A percentile compares a stretch with the other conserved stretches of the same genome.
These are phyloP conservation scores for Trichomonas vaginalis DNA, from an alignment of 208 protist species.

Conservation along the genomic window DNA sequence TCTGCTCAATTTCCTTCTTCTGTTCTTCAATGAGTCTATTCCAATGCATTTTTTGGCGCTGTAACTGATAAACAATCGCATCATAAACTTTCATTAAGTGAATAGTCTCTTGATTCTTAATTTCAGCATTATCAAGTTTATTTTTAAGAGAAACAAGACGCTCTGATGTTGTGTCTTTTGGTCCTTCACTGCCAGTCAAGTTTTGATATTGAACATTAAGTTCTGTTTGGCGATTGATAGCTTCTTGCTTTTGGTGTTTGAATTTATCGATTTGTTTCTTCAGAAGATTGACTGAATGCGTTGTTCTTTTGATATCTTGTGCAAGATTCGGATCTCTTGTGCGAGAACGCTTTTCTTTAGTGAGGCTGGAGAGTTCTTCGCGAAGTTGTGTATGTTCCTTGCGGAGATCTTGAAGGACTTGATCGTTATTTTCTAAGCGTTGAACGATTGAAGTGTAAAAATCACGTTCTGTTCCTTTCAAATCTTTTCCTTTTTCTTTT, in stretches of 20 bases:
- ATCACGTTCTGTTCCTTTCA: neutral
- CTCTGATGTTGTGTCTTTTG: neutral
- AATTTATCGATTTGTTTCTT: too few relatives aligned
- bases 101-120: neutral
- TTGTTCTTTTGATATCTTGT: neutral
- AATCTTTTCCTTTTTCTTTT: too few relatives aligned
- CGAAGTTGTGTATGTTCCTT: neutral
- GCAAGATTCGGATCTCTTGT: neutral
- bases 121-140: too few relatives aligned
- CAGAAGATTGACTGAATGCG: neutral
- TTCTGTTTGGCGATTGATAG: neutral
- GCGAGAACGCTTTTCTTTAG: neutral
- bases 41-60: neutral
- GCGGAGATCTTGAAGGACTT: neutral
- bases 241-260: neutral
- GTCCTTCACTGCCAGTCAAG: neutral
- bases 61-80: neutral
- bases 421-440: neutral
- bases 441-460: neutral
- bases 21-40: neutral
- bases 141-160: too few relatives aligned
- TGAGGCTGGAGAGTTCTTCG: neutral
- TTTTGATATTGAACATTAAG: neutral
- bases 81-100: neutral
- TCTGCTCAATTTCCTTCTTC: too few relatives aligned